Evolutionary conservation across 73 alveolate species (phyloP), one percentile per base, ranked within the genome.

Genomic region (Blepharisma stoltei): DNA sequence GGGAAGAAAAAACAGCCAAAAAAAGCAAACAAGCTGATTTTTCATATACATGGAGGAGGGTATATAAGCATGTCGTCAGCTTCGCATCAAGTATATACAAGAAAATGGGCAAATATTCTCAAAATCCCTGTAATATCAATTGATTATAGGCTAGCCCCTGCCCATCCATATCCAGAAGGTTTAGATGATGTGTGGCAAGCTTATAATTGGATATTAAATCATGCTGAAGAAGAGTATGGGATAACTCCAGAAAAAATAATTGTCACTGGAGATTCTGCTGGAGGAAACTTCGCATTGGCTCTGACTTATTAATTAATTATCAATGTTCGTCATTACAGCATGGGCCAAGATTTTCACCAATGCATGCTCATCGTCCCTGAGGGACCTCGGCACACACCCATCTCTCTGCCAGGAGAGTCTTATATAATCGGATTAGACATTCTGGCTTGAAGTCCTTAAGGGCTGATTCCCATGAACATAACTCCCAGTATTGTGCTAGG

Each of bases 1-100:
- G 3, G 41, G 5, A 32, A 32, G 41, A 52, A 52, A 20, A 52
- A 52, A 52, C 66, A 11, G n/a, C 27, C n/a, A 14, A 52, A 14
- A 14, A 11, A 52, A 20, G 41, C 54, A 9, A 77, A 71, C 37
- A 70, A 54, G 54, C 77, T 93, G 20, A 83, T 96, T 23, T 71
- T 96, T 27, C 99, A 96, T 88, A 81, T 94, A 11, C 99, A 96
- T 88, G 99, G 99, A 43, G 99, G 99, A 37, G 99, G 99, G 6
- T 96, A 94, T 84, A 94, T 96, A 6, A 92, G 97, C 44, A 91
- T 93, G 97, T 85, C 98, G 7, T 93, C 98, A 0, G 80, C 93
- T 27, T 90, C 96, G 5, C 99, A 94, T 81, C 84, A 90, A 82
- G 81, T 89, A 67, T 95, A 95, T 80, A 86, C 98, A 41, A 79